Percentiles rank a stretch among this genome's conserved stretches.
phyloP scores from a whole-genome alignment of 2,329 filamentous ascomycete genomes.

The Alternaria longipes region DNA sequence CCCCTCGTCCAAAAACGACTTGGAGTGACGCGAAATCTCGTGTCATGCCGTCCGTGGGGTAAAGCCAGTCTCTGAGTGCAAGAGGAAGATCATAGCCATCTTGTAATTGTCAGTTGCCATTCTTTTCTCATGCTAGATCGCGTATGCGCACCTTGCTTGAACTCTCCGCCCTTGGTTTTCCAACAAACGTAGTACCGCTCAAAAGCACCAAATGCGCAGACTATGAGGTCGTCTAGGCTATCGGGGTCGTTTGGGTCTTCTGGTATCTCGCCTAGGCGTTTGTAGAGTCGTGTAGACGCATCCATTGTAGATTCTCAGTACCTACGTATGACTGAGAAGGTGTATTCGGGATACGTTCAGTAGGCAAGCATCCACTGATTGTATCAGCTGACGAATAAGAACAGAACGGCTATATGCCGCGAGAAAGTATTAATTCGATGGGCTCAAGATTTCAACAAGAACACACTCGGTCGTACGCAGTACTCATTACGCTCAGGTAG shows the following conservation, averaged over 20 bases:
- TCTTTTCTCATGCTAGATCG: too few species aligned
- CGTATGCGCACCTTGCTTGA: conserved; percentile 44
- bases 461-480: neutral
- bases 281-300: conserved; percentile 43
- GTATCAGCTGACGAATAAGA: neutral
- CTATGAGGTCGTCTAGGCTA: conserved; percentile 50
- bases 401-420: neutral
- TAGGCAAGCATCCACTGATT: neutral
- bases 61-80: conserved; percentile 47
- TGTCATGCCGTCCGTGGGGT: conserved; percentile 38
- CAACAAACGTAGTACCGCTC: conserved; percentile 54
- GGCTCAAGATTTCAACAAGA: neutral
- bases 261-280: conserved; percentile 44
- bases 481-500: neutral
- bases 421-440: neutral
- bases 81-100: conserved; percentile 49
- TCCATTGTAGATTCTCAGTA: conserved; percentile 30
- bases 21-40: conserved; percentile 49
- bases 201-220: conserved; percentile 53
- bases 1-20: conserved; percentile 51
- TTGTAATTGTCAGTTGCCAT: conserved; percentile 14
- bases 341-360: neutral
- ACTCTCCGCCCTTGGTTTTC: conserved; percentile 48
- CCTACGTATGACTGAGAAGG: neutral
- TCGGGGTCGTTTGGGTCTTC: conserved; percentile 42